Base-by-base conservation (phyloP, 2,329 filamentous ascomycete species). In the Diaporthe caulivora region DNA sequence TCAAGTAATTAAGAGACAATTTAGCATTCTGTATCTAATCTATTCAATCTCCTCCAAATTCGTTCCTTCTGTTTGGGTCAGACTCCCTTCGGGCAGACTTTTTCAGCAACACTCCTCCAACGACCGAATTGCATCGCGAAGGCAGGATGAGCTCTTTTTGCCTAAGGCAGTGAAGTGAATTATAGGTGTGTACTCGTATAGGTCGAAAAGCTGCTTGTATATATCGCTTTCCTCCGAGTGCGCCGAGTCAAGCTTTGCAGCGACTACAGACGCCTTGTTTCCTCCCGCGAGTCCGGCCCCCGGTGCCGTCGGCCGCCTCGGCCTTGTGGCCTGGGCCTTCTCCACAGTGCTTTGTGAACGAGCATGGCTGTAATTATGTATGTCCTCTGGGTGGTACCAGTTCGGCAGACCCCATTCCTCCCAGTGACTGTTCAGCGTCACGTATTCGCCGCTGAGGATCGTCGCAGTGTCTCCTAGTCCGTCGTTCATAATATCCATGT, bases 371-470 rank as follows among this genome's bases (percentile, higher is more conserved):
- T 15, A 3, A 6, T 24, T 26, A 5, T 49, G 55, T 17, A 3
- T 3, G 10, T 47, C 54, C n/a, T 42, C 68, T 13, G 68, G 54
- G 17, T 70, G 54, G 40, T 60, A 70, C 68, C 55, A 71, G 2
- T 42, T 62, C 17, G 68, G 55, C 2, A 53, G 3, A 7, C 11
- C n/a, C 68, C 68, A 62, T n/a, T 17, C 18, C 44, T 71, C 68
- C 68, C 68, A 71, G 55, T 62, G 55, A 21, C 55, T 71, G 24
- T 62, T 62, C 31, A 62, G 17, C 1, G 68, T 71, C 51, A 62
- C 68, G 17, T 71, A 71, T 40, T 71, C 55, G 3, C 68, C 68
- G 51, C 44, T 62, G 24, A 71, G 68, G 44, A 71, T 26, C 15
- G 26, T 71, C 31, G 68, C 55, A 2, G 31, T 62, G 17, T 31